These are phyloP conservation scores for Laguncularia racemosa DNA, from an alignment of 345 rosid species.

Conservation along the genomic window DNA sequence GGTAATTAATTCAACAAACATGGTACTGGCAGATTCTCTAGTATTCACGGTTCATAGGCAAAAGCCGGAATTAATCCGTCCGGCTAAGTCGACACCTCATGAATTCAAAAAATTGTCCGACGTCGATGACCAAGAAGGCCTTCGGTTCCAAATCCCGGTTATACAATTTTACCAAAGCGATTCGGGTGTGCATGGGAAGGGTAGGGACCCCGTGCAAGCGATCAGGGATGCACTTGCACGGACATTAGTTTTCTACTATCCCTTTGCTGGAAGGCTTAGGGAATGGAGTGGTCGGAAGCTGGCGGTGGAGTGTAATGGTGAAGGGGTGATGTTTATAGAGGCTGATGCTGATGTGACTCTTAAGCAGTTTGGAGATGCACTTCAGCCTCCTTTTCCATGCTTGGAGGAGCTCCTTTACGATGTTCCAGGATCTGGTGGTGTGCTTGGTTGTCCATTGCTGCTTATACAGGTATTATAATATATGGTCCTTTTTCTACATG, in stretches of 20 bases:
- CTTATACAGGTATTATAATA: conserved; percentile 35
- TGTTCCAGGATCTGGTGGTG: conserved; percentile 36
- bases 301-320: conserved; percentile 48
- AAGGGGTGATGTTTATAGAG: conserved; percentile 40
- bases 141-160: conserved; percentile 30
- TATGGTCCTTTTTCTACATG: no score
- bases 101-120: conserved; percentile 44
- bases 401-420: conserved; percentile 44
- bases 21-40: neutral
- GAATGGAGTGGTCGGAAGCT: conserved; percentile 38
- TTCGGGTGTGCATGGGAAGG: conserved; percentile 23
- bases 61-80: conserved; percentile 32
- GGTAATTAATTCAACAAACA: no score
- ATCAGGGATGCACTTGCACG: conserved; percentile 30
- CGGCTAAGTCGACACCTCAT: conserved; percentile 38
- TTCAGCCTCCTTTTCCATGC: conserved; percentile 49
- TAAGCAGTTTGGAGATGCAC: conserved; percentile 30
- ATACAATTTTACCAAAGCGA: conserved; percentile 24
- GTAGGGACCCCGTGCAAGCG: conserved; percentile 34
- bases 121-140: conserved; percentile 47
- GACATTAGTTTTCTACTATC: conserved; percentile 39
- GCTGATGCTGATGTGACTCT: conserved; percentile 45
- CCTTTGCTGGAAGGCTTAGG: conserved; percentile 47
- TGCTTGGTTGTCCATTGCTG: conserved; percentile 32
- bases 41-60: conserved; percentile 26